These are phyloP conservation scores for Coniochaeta ligniaria DNA, from an alignment of 2,329 filamentous ascomycete species.

Conservation along the genomic window DNA sequence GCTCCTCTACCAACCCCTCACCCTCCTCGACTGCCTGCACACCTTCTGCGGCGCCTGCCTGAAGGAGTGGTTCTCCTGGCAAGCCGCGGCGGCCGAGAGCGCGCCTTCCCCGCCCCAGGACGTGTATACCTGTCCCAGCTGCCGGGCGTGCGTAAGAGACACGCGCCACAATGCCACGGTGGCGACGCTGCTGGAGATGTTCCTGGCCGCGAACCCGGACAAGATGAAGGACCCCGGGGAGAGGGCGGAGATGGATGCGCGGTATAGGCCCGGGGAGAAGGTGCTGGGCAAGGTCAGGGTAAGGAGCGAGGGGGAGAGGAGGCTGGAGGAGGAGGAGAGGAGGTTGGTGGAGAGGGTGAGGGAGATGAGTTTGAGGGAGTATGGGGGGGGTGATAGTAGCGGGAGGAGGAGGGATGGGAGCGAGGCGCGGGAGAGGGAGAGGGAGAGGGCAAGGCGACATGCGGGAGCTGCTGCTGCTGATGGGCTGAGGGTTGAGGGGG, in stretches of 20 bases:
- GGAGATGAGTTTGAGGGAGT: conserved; percentile 65
- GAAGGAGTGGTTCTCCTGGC: conserved; percentile 91
- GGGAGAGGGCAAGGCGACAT: conserved; percentile 18
- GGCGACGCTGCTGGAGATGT: conserved; percentile 84
- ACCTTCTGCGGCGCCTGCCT: conserved; percentile 94
- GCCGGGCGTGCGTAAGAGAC: conserved; percentile 76
- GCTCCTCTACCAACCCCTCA: conserved; percentile 83
- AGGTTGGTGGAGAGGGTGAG: conserved; percentile 65
- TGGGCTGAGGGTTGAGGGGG: conserved; percentile 12
- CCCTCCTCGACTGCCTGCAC: conserved; percentile 86
- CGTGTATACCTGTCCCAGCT: conserved; percentile 84
- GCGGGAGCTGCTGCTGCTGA: conserved; percentile 11
- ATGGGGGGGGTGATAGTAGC: conserved; percentile 10
- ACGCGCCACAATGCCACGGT: conserved; percentile 88
- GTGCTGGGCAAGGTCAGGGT: conserved; percentile 58
- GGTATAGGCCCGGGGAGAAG: conserved; percentile 76
- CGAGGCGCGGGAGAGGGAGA: conserved; percentile 1
- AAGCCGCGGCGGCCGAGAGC: conserved; percentile 53
- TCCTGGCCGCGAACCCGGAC: conserved; percentile 70
- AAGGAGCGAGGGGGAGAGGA: conserved; percentile 44
- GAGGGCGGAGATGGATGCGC: conserved; percentile 64
- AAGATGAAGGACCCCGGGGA: conserved; percentile 65
- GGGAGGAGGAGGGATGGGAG: conserved; percentile 15
- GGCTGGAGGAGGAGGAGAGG: conserved; percentile 58
- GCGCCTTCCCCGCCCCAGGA: conserved; percentile 38